These are phyloP conservation scores for Fraxinus paxiana DNA, from an alignment of 305 asterid species.

Conservation along the genomic window DNA sequence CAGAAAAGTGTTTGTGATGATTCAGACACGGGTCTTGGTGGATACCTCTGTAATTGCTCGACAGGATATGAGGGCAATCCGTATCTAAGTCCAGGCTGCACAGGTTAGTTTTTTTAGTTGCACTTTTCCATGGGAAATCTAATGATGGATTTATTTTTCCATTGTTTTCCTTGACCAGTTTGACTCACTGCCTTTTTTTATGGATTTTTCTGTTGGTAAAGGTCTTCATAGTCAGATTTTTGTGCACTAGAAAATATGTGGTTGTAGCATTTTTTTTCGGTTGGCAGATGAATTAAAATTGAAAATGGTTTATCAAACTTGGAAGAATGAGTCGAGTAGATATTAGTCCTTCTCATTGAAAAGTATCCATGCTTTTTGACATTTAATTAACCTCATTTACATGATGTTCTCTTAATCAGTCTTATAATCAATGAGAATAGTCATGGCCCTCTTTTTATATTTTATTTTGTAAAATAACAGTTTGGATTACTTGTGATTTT, in stretches of 20 bases:
- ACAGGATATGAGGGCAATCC: constrained; percentile 38
- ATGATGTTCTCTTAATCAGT: too few relatives aligned
- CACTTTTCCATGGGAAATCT: not conserved
- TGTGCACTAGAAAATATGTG: not conserved
- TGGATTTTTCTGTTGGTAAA: not conserved
- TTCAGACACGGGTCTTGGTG: constrained; percentile 24
- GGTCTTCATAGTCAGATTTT: not conserved
- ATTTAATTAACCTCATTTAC: not conserved
- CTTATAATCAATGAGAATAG: not conserved
- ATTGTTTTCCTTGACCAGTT: not conserved
- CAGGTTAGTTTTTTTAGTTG: not conserved
- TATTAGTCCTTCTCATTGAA: not conserved
- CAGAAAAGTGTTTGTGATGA: constrained; percentile 29
- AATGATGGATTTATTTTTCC: not conserved
- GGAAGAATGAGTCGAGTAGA: not conserved
- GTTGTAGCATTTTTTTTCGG: not conserved
- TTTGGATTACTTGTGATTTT: too few relatives aligned
- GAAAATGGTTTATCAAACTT: not conserved
- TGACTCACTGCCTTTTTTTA: not conserved
- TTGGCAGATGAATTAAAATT: not conserved
- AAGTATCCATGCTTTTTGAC: not conserved
- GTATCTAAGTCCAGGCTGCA: constrained; percentile 35
- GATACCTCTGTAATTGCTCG: constrained; percentile 33
- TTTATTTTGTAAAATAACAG: not conserved
- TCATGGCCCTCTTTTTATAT: not conserved